Evolutionary conservation across 768 basidiomycete genomes (phyloP), one percentile per base, ranked within the genome.

Genomic region (Porphyrellus cyaneotinctus): DNA sequence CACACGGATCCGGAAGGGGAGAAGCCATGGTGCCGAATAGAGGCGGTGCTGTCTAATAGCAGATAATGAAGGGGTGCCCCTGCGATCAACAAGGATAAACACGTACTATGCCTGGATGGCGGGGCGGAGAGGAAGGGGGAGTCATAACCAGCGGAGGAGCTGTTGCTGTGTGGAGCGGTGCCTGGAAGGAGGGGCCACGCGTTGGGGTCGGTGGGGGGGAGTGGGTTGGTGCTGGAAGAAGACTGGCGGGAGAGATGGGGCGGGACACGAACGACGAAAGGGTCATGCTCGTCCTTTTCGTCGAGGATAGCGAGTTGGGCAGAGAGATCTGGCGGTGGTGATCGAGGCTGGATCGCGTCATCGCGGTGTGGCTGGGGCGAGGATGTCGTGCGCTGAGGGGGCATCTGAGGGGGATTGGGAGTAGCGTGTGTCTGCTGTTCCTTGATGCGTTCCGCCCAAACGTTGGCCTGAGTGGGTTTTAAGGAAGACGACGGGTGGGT

Each of bases 211-310:
- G 63, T 44, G 20, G 54, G 38, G 33, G 66, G 51, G 36, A 62
- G 48, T 12, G 62, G 54, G 11, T 54, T 64, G 0, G 67, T 61
- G 49, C 53, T 55, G 39, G 62, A 67, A 17, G 67, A 68, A 15
- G 65, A 54, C 45, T 47, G 60, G 41, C 67, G 70, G 44, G 66
- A 66, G 20, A 66, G 69, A 39, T 67, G 68, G 17, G 71, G 68
- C 17, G 66, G 67, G 13, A 71, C 54, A 18, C 73, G 72, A 22
- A 80, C 72, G 47, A 80, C 66, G 54, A 79, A 76, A 3, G 78
- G 71, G 65, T 82, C 76, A 36, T 74, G 68, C 39, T 61, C 36
- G 52, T 64, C 64, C 42, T 54, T 53, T 46, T 63, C 60, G 57
- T 66, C 53, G 36, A 67, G 64, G 43, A 60, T 54, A 45, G 56